A percentile compares a stretch with the other conserved stretches of the same genome.
phyloP scores from a whole-genome alignment of 768 basidiomycete genomes.

The Suillus americanus region DNA sequence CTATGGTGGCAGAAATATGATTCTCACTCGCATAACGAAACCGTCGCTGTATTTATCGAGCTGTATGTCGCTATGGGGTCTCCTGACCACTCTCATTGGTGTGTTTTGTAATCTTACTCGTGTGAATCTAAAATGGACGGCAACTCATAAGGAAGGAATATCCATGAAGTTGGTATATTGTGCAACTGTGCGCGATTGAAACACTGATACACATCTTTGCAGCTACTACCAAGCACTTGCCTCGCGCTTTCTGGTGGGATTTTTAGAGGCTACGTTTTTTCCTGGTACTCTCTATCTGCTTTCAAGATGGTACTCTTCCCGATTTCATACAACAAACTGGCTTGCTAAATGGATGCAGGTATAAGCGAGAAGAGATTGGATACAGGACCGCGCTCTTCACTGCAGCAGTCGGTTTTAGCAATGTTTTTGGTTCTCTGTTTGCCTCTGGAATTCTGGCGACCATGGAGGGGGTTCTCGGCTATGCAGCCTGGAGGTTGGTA shows the following conservation, averaged over 20 bases:
- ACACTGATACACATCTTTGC: slow-evolving; percentile 4
- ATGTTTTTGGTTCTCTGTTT: slow-evolving; percentile 76
- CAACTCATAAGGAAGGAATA: slow-evolving; percentile 29
- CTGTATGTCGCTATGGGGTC: slow-evolving; percentile 72
- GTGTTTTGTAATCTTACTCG: slow-evolving; percentile 6
- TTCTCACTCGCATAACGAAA: slow-evolving; percentile 57
- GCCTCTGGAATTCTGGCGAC: slow-evolving; percentile 66
- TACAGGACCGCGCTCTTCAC: slow-evolving; percentile 62
- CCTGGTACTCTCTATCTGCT: slow-evolving; percentile 64
- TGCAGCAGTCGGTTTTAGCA: slow-evolving; percentile 68
- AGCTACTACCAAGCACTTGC: slow-evolving; percentile 59
- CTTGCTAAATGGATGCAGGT: slow-evolving; percentile 37
- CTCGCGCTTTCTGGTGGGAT: slow-evolving; percentile 70
- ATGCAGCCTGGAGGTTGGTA: slow-evolving; percentile 66
- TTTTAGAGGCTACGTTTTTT: slow-evolving; percentile 60
- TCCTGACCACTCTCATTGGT: slow-evolving; percentile 51
- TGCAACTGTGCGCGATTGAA: neutral
- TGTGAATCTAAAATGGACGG: neutral
- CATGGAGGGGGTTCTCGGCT: slow-evolving; percentile 65
- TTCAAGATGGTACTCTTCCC: slow-evolving; percentile 50
- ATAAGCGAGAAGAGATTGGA: slow-evolving; percentile 68
- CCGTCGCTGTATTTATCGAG: slow-evolving; percentile 62
- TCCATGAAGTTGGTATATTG: slow-evolving; percentile 23
- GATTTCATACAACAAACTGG: neutral
- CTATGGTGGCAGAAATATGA: slow-evolving; percentile 51